These are phyloP conservation scores for Bretziella fagacearum DNA, from an alignment of 2,329 filamentous ascomycete genomes.

Conservation along the genomic window DNA sequence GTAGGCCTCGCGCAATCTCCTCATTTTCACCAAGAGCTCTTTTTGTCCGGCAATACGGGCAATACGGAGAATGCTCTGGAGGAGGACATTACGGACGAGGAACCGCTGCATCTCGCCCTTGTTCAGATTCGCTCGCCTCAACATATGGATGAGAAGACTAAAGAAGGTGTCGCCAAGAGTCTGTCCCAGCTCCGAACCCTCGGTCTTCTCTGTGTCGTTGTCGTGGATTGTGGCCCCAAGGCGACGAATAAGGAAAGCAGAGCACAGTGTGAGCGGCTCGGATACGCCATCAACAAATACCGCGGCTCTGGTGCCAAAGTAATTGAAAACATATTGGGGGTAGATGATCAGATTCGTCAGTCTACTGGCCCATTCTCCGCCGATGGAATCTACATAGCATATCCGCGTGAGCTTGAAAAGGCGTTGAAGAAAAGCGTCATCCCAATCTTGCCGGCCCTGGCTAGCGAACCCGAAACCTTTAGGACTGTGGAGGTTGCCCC, in stretches of 20 bases:
- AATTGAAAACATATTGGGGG: constrained; percentile 32
- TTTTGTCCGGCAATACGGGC: constrained; percentile 11
- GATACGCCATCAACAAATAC: constrained; percentile 55
- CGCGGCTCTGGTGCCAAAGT: constrained; percentile 51
- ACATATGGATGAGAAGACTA: constrained; percentile 45
- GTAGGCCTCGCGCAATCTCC: neutral
- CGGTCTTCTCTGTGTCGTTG: constrained; percentile 65
- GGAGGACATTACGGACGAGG: constrained; percentile 13
- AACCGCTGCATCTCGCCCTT: constrained; percentile 50
- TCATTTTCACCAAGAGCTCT: neutral
- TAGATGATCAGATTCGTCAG: neutral
- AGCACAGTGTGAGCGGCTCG: constrained; percentile 55
- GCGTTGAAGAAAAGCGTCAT: constrained; percentile 3
- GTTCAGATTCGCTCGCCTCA: constrained; percentile 70
- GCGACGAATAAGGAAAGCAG: constrained; percentile 27
- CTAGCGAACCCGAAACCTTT: constrained; percentile 9
- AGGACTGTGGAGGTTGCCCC: constrained; percentile 22
- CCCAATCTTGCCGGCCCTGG: constrained; percentile 11
- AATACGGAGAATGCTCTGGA: constrained; percentile 15
- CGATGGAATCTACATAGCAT: constrained; percentile 9
- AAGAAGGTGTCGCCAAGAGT: constrained; percentile 66
- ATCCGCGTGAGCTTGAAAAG: constrained; percentile 10
- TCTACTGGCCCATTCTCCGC: neutral
- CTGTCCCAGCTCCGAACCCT: constrained; percentile 67
- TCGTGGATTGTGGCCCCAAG: constrained; percentile 52